Conservation (phyloP, 2,329 filamentous ascomycete genomes). For the Pseudocercospora fijiensis region DNA sequence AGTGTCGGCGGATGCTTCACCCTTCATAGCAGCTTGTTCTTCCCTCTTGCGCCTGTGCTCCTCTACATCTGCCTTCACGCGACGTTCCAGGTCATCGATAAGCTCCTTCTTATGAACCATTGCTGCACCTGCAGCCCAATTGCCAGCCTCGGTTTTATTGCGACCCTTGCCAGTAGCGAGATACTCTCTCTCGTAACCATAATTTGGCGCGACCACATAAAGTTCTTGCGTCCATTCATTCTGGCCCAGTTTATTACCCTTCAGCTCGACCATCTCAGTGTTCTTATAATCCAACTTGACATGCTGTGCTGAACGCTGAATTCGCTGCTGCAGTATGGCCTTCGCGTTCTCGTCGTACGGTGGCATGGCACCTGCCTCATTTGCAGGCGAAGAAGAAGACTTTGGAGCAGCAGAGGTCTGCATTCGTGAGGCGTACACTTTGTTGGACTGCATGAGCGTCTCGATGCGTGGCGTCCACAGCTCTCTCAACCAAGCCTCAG, state of each 20-base stretch:
- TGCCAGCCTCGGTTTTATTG: slow-evolving; percentile 68
- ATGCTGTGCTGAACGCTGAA: slow-evolving; percentile 30
- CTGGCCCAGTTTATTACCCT: slow-evolving; percentile 52
- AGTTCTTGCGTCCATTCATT: slow-evolving; percentile 59
- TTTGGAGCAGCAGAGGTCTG: neutral
- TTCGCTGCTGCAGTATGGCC: slow-evolving; percentile 40
- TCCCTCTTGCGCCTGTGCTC: slow-evolving; percentile 3
- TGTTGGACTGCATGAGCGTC: slow-evolving; percentile 13
- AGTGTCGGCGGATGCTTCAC: neutral
- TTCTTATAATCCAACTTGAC: slow-evolving; percentile 50
- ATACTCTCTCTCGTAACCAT: slow-evolving; percentile 62
- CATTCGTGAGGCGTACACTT: slow-evolving; percentile 23
- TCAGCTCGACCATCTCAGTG: slow-evolving; percentile 56
- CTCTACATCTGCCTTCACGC: slow-evolving; percentile 22
- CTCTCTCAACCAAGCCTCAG: slow-evolving; percentile 68
- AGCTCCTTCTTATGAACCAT: slow-evolving; percentile 49
- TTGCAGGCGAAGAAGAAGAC: neutral
- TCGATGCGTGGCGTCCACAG: slow-evolving; percentile 69
- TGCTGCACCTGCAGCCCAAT: slow-evolving; percentile 64
- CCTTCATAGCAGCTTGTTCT: neutral
- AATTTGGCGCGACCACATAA: slow-evolving; percentile 60
- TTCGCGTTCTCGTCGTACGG: slow-evolving; percentile 43
- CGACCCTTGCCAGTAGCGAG: slow-evolving; percentile 64
- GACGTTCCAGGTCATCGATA: slow-evolving; percentile 33
- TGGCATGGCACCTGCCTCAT: slow-evolving; percentile 20